Evolutionary conservation across 2,329 filamentous ascomycete species (phyloP).

Genomic region (Pseudogymnoascus sp.): DNA sequence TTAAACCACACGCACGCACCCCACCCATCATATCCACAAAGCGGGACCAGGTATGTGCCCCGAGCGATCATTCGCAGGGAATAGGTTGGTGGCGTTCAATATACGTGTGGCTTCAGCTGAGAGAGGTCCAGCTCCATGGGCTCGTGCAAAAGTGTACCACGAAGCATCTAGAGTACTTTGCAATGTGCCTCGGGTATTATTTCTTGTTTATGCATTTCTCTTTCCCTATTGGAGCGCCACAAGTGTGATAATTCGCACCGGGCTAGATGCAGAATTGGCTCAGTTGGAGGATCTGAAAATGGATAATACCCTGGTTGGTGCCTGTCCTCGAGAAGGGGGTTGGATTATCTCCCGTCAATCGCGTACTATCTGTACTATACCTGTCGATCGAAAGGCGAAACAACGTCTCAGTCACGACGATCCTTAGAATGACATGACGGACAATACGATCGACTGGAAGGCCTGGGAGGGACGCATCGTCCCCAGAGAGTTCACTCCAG

Average conservation of each 20-base stretch:
- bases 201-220: background rate
- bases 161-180: background rate
- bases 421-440: conserved; percentile 8
- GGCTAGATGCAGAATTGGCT: background rate
- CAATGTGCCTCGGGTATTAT: background rate
- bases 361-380: background rate
- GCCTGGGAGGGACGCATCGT: conserved; percentile 36
- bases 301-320: background rate
- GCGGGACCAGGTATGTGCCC: background rate
- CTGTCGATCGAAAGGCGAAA: background rate
- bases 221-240: background rate
- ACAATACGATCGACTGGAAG: conserved; percentile 10
- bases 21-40: background rate
- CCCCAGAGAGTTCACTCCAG: conserved; percentile 44
- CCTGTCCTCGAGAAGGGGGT: background rate
- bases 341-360: background rate
- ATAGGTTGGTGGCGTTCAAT: background rate
- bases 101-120: background rate
- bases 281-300: background rate
- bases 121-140: background rate
- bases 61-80: background rate
- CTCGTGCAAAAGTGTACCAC: background rate
- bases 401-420: background rate
- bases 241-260: background rate
- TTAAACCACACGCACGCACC: background rate